Conservation (phyloP, 78 protist species). For the Chrysochromulina tobinii region DNA sequence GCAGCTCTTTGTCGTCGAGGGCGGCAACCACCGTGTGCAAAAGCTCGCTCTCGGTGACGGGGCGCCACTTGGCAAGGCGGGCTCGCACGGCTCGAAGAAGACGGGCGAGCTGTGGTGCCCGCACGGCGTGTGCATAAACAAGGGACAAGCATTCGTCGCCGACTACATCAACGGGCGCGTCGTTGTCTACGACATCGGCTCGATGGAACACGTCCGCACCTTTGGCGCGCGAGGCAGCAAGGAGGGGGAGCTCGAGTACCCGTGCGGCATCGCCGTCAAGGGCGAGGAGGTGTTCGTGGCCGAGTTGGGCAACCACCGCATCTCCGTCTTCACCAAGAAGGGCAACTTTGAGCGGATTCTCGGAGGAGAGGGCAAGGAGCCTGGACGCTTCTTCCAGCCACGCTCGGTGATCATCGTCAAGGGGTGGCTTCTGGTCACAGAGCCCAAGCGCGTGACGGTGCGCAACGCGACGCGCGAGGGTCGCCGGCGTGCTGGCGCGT, state of each 20-base stretch:
- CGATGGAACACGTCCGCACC: background rate
- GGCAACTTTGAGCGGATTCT: no score
- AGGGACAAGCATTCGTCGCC: background rate
- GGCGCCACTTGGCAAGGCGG: background rate
- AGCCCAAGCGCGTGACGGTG: no score
- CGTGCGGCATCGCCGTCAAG: background rate
- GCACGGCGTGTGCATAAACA: background rate
- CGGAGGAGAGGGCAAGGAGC: no score
- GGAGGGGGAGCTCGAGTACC: background rate
- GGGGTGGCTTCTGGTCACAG: no score
- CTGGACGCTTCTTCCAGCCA: no score
- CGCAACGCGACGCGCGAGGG: no score
- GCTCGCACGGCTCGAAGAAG: background rate
- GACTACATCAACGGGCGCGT: background rate
- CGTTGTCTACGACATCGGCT: background rate
- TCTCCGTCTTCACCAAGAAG: background rate
- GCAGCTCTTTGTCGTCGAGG: background rate
- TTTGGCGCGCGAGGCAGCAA: background rate
- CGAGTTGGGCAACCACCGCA: background rate
- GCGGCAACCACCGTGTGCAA: background rate
- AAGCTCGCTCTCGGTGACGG: background rate
- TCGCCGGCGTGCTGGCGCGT: no score
- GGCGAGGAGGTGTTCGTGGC: background rate
- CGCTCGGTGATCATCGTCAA: no score
- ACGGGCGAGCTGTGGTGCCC: background rate